Evolutionary conservation across 208 protist species (phyloP).

Genomic region (Leishmania lainsoni): DNA sequence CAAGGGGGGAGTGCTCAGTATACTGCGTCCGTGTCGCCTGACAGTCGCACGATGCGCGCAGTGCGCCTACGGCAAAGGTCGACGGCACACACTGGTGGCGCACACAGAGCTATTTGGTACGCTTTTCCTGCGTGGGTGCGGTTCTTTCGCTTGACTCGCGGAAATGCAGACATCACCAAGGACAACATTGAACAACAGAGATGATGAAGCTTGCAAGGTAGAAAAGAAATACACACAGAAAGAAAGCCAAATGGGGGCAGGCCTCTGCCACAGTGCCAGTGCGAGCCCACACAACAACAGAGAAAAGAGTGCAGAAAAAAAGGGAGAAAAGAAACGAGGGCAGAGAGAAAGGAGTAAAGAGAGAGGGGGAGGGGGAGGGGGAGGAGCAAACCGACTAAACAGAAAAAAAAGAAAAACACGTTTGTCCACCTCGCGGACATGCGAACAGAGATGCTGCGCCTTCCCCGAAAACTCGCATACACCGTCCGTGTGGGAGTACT

Average conservation of each 20-base stretch:
- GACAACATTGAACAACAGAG: neutral
- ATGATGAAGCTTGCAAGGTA: neutral
- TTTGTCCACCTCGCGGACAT: neutral
- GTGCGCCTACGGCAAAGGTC: neutral
- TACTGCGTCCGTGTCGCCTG: neutral
- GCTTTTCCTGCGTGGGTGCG: neutral
- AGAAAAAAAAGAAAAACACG: neutral
- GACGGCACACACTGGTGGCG: neutral
- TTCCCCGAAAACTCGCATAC: neutral
- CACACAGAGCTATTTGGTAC: neutral
- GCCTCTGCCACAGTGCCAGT: neutral
- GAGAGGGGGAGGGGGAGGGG: too few relatives aligned
- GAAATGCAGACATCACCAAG: neutral
- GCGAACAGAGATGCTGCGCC: neutral
- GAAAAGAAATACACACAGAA: neutral
- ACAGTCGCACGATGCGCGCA: neutral
- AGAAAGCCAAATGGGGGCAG: neutral
- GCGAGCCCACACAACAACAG: neutral
- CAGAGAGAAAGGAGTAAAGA: neutral
- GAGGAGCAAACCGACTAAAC: neutral
- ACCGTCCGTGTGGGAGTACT: neutral
- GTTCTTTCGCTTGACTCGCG: neutral
- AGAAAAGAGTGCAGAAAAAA: neutral
- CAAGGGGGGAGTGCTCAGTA: neutral
- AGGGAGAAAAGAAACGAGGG: neutral